Conservation (phyloP, 495 filamentous ascomycete genomes). For the Baudoinia panamericana region DNA sequence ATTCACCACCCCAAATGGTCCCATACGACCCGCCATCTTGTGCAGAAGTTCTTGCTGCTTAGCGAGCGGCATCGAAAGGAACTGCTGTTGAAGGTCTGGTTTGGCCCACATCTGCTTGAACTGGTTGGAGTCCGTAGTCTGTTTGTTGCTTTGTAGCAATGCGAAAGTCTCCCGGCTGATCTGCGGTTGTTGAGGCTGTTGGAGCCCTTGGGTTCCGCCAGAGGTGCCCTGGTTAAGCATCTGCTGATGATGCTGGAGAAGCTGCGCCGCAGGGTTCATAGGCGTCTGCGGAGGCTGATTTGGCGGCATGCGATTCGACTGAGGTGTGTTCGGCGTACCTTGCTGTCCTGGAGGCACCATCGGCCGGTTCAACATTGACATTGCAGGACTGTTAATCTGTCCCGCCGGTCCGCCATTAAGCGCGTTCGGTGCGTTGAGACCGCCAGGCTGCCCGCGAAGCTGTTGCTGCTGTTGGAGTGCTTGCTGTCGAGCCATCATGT, state of each 20-base stretch:
- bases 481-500: slow-evolving; percentile 27
- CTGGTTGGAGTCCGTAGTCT: too few relatives aligned
- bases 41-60: too few relatives aligned
- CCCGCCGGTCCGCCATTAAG: slow-evolving; percentile 37
- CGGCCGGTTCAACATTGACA: slow-evolving; percentile 49
- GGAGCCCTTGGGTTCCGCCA: not conserved
- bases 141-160: too few relatives aligned
- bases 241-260: slow-evolving; percentile 14
- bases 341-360: slow-evolving; percentile 34
- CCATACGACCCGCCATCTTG: too few relatives aligned
- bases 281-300: slow-evolving; percentile 14
- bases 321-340: slow-evolving; percentile 11
- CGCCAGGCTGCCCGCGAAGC: slow-evolving; percentile 35
- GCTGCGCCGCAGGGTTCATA: slow-evolving; percentile 4
- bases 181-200: not conserved
- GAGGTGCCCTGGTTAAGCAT: slow-evolving; percentile 16
- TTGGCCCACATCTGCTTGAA: too few relatives aligned
- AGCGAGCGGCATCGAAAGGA: too few relatives aligned
- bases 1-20: too few relatives aligned
- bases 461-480: slow-evolving; percentile 33
- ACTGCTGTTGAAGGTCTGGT: too few relatives aligned
- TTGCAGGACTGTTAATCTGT: slow-evolving; percentile 24
- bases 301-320: slow-evolving; percentile 8
- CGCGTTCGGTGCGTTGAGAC: slow-evolving; percentile 33
- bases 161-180: too few relatives aligned